These are phyloP conservation scores for Vanrija sp. DNA, from an alignment of 1,284 basidiomycete genomes.

Conservation along the genomic window DNA sequence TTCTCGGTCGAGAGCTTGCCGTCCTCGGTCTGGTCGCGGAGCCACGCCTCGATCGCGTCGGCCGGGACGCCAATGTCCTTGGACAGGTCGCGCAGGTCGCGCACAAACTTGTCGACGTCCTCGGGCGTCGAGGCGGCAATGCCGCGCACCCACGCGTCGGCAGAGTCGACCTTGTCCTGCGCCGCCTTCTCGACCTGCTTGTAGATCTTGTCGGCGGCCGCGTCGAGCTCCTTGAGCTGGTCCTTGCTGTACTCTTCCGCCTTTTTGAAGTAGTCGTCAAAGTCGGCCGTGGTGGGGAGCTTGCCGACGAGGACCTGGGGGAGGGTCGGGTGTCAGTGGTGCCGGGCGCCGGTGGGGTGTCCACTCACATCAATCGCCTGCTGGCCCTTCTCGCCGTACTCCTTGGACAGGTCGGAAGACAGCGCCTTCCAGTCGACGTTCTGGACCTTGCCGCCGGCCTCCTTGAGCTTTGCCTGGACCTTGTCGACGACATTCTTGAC, in stretches of 20 bases:
- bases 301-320: constrained; percentile 34
- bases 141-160: constrained; percentile 34
- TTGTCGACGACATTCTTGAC: constrained; percentile 39
- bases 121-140: constrained; percentile 38
- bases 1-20: constrained; percentile 38
- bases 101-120: constrained; percentile 43
- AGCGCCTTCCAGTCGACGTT: constrained; percentile 46
- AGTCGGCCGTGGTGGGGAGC: constrained; percentile 36
- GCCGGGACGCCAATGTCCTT: constrained; percentile 45
- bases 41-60: constrained; percentile 37
- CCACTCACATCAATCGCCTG: constrained; percentile 36
- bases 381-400: constrained; percentile 38
- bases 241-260: constrained; percentile 41
- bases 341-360: background rate
- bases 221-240: constrained; percentile 40
- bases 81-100: constrained; percentile 41
- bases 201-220: constrained; percentile 39
- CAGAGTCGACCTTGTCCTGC: constrained; percentile 37
- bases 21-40: constrained; percentile 37
- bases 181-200: constrained; percentile 39
- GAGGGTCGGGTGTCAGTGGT: too few relatives aligned
- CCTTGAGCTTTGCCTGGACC: constrained; percentile 41
- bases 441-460: constrained; percentile 38
- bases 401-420: constrained; percentile 34
- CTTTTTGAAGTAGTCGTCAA: constrained; percentile 36